Percentiles rank a stretch among this genome's conserved stretches.
Conservation (phyloP, 129 eudicot genomes). For the Smallanthus sonchifolius region DNA sequence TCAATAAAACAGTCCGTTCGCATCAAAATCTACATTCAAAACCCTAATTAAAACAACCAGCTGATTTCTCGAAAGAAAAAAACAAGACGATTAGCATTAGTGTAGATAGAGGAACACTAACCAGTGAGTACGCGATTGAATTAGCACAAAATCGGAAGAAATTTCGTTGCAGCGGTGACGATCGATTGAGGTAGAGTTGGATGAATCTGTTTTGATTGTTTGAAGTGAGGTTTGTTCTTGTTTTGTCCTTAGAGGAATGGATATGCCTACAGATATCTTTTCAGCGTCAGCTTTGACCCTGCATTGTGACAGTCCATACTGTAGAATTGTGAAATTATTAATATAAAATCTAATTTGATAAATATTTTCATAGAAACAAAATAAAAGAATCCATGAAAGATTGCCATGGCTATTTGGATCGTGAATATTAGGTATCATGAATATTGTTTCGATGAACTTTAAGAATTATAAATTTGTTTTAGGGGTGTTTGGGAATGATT, state of each 20-base stretch:
- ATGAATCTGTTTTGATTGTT: slow-evolving; percentile 9
- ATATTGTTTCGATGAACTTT: too few species aligned
- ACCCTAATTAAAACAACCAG: background rate
- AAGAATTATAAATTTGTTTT: too few species aligned
- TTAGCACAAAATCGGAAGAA: slow-evolving; percentile 9
- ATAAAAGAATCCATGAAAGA: background rate
- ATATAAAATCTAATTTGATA: background rate
- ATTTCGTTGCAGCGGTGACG: background rate
- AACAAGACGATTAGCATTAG: slow-evolving; percentile 9
- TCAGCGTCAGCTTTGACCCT: slow-evolving; percentile 33
- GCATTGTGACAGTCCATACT: slow-evolving; percentile 20
- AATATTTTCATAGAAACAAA: background rate
- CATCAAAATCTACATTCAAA: slow-evolving; percentile 9
- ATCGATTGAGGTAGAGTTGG: background rate
- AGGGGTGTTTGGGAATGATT: too few species aligned
- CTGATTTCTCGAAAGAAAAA: background rate
- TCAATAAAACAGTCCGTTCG: slow-evolving; percentile 10
- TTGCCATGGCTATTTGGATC: background rate
- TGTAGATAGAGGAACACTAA: slow-evolving; percentile 22
- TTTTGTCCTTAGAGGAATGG: background rate
- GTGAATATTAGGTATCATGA: too few species aligned
- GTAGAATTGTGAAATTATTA: background rate
- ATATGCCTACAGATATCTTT: slow-evolving; percentile 20
- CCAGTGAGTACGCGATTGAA: slow-evolving; percentile 21
- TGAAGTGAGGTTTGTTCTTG: slow-evolving; percentile 9